These are phyloP conservation scores for Ambrosia trifida DNA, from an alignment of 129 eudicot genomes.

Conservation along the genomic window DNA sequence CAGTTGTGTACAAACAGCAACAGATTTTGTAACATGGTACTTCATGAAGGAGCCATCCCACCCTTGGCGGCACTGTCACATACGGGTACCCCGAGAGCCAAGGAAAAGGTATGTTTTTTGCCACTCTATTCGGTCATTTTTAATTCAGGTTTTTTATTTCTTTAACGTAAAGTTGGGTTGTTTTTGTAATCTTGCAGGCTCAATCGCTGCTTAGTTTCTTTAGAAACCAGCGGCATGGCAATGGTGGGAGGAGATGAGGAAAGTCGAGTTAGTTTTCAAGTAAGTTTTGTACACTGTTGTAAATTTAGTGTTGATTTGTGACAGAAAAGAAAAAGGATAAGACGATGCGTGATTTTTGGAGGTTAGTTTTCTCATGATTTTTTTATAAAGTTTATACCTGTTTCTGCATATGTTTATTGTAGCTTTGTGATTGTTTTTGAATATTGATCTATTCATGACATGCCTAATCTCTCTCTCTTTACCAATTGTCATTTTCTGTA, in stretches of 20 bases:
- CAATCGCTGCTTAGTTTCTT: conserved; percentile 69
- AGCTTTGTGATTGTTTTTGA: conserved; percentile 26
- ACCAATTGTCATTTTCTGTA: conserved; percentile 6
- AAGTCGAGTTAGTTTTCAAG: conserved; percentile 23
- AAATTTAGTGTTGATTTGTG: conserved; percentile 44
- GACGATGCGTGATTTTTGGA: conserved; percentile 32
- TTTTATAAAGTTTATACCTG: conserved; percentile 37
- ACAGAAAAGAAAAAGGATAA: conserved; percentile 19
- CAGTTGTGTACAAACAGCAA: conserved; percentile 80
- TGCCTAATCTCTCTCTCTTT: conserved; percentile 4
- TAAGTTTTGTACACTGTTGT: conserved; percentile 43
- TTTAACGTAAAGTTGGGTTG: background rate
- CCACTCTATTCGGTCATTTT: background rate
- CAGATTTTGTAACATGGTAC: conserved; percentile 70
- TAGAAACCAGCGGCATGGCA: conserved; percentile 68
- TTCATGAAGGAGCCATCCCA: conserved; percentile 89
- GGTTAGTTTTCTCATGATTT: conserved; percentile 23
- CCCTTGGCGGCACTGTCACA: conserved; percentile 78
- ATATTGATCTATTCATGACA: background rate
- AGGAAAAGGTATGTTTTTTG: conserved; percentile 57
- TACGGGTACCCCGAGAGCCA: conserved; percentile 90
- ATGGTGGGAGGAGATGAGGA: conserved; percentile 65
- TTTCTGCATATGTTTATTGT: conserved; percentile 32
- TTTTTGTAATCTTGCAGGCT: conserved; percentile 57
- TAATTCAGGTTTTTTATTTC: background rate